These are phyloP conservation scores for Rhinocladiella similis DNA, from an alignment of 2,329 filamentous ascomycete genomes.

Conservation along the genomic window DNA sequence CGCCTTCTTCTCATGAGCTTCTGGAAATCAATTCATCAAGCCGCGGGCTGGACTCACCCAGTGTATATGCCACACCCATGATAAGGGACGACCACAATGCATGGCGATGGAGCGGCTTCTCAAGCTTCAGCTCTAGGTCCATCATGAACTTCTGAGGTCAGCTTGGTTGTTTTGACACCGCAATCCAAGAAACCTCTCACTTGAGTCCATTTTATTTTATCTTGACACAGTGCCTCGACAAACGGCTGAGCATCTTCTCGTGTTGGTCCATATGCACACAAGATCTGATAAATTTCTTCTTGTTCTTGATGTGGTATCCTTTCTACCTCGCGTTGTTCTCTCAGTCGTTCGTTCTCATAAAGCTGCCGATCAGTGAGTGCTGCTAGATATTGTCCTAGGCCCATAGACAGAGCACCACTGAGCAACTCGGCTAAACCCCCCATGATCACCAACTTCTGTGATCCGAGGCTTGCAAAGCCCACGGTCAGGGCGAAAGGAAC, in stretches of 20 bases:
- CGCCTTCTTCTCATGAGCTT: no score
- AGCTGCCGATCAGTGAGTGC: constrained; percentile 49
- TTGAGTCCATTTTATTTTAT: no score
- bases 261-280: constrained; percentile 52
- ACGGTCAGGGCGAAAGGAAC: constrained; percentile 77
- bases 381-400: constrained; percentile 70
- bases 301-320: constrained; percentile 48
- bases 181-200: no score
- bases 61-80: constrained; percentile 35
- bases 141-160: no score
- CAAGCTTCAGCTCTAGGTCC: constrained; percentile 57
- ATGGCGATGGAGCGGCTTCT: constrained; percentile 43
- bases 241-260: constrained; percentile 42
- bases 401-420: constrained; percentile 76
- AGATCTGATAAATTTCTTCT: constrained; percentile 45
- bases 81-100: constrained; percentile 47
- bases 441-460: constrained; percentile 66
- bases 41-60: neutral
- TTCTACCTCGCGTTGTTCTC: constrained; percentile 47
- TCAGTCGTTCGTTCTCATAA: constrained; percentile 46
- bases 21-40: neutral
- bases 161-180: no score
- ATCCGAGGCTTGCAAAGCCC: constrained; percentile 59
- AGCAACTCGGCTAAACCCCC: constrained; percentile 74
- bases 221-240: no score